A percentile compares a stretch with the other conserved stretches of the same genome.
These are phyloP conservation scores for Phaeomoniella chlamydospora DNA, from an alignment of 2,329 filamentous ascomycete species.

Conservation along the genomic window DNA sequence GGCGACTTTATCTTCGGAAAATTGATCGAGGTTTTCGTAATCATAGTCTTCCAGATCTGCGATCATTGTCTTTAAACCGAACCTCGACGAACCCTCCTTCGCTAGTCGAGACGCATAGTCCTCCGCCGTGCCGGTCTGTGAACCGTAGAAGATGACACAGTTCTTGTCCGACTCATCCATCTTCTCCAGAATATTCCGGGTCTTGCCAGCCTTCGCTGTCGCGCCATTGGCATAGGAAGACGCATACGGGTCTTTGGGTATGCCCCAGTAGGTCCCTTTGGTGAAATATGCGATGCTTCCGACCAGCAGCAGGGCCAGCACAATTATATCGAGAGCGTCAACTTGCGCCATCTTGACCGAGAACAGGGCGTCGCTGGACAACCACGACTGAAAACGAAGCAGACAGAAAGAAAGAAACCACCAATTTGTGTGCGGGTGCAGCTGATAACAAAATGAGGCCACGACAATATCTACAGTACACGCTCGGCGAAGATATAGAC, in stretches of 20 bases:
- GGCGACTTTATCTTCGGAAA: constrained; percentile 79
- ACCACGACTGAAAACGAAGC: constrained; percentile 2
- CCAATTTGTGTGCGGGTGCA: not conserved
- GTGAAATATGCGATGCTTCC: constrained; percentile 94
- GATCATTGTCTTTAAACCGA: constrained; percentile 95
- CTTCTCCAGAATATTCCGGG: constrained; percentile 85
- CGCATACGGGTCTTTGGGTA: constrained; percentile 79
- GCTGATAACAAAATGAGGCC: too few species aligned
- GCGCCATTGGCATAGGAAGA: constrained; percentile 55
- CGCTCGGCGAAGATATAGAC: too few species aligned
- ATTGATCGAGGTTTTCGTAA: constrained; percentile 78
- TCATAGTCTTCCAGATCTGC: constrained; percentile 97
- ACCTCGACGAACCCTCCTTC: constrained; percentile 93
- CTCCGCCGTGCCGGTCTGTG: constrained; percentile 94
- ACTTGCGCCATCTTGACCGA: constrained; percentile 69
- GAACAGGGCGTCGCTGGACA: constrained; percentile 1
- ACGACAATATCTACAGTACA: too few species aligned
- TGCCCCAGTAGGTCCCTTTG: constrained; percentile 86
- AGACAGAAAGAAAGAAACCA: constrained; percentile 1
- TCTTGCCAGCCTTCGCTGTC: constrained; percentile 64
- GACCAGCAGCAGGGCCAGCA: constrained; percentile 71
- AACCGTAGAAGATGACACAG: constrained; percentile 96
- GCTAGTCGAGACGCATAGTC: constrained; percentile 93
- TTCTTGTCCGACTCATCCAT: constrained; percentile 94
- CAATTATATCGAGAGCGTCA: constrained; percentile 86